These are phyloP conservation scores for Cadophora sp. DNA, from an alignment of 2,329 filamentous ascomycete species.

Conservation along the genomic window DNA sequence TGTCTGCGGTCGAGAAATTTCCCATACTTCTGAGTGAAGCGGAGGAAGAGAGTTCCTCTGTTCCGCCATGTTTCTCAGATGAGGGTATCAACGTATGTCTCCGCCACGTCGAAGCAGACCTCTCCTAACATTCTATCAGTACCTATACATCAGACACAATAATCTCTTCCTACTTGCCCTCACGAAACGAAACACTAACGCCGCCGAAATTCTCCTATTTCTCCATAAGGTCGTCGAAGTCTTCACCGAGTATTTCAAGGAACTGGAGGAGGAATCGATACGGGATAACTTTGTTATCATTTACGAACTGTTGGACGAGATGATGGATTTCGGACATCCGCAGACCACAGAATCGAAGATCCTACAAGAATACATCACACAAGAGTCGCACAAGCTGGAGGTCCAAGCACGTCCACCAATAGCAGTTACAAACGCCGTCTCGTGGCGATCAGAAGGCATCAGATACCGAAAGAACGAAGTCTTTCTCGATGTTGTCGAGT, in stretches of 20 bases:
- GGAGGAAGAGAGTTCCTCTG: constrained; percentile 97
- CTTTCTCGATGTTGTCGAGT: constrained; percentile 97
- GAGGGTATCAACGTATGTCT: constrained; percentile 91
- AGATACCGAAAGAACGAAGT: constrained; percentile 99
- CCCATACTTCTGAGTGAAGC: constrained; percentile 94
- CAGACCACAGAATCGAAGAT: constrained; percentile 99
- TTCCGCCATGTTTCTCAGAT: constrained; percentile 96
- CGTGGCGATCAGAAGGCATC: constrained; percentile 97
- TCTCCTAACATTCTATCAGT: constrained; percentile 57
- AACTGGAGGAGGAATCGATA: constrained; percentile 97
- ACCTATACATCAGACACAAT: constrained; percentile 99
- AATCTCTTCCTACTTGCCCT: constrained; percentile 98
- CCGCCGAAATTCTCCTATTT: constrained; percentile 97
- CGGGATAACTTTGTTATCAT: constrained; percentile 99
- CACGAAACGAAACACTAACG: constrained; percentile 98
- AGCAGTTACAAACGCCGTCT: constrained; percentile 97
- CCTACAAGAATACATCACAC: constrained; percentile 98
- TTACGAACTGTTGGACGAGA: constrained; percentile 97
- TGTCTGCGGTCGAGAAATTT: constrained; percentile 99
- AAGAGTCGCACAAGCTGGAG: constrained; percentile 98
- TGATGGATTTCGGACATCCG: constrained; percentile 99
- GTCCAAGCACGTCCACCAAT: constrained; percentile 95
- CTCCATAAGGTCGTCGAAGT: constrained; percentile 98
- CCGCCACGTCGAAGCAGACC: not conserved
- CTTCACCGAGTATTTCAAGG: constrained; percentile 99